phyloP scores from a whole-genome alignment of 441 rosid species.

The Iberis amara region DNA sequence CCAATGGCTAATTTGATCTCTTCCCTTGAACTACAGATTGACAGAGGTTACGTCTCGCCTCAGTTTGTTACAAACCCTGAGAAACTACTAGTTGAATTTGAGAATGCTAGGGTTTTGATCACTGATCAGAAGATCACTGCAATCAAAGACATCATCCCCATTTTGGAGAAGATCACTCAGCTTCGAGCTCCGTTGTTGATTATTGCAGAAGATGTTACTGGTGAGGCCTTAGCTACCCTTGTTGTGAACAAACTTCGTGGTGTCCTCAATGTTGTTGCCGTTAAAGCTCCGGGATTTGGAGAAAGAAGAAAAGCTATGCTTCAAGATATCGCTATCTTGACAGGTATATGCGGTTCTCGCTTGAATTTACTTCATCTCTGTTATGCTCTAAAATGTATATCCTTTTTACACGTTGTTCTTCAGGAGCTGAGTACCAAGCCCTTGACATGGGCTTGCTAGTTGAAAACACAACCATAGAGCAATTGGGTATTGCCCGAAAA shows the following conservation, averaged over 20 bases:
- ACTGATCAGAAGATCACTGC: constrained; percentile 92
- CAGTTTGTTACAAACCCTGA: constrained; percentile 90
- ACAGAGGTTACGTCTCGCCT: constrained; percentile 95
- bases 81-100: constrained; percentile 82
- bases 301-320: constrained; percentile 92
- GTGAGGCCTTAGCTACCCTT: constrained; percentile 89
- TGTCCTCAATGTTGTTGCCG: constrained; percentile 76
- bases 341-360: constrained; percentile 40
- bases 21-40: constrained; percentile 49
- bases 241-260: constrained; percentile 93
- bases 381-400: constrained; percentile 3
- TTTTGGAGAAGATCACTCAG: constrained; percentile 86
- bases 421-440: constrained; percentile 75
- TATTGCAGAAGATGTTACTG: constrained; percentile 89
- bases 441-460: constrained; percentile 65
- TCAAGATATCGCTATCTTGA: constrained; percentile 82
- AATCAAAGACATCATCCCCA: constrained; percentile 83
- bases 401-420: background rate
- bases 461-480: constrained; percentile 62
- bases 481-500: constrained; percentile 71
- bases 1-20: background rate
- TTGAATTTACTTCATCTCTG: background rate
- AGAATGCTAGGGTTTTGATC: constrained; percentile 80
- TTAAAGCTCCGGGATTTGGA: constrained; percentile 91
- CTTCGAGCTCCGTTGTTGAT: constrained; percentile 82